Evolutionary conservation across 129 eudicot species (phyloP).

Genomic region (Artemisia argyi): DNA sequence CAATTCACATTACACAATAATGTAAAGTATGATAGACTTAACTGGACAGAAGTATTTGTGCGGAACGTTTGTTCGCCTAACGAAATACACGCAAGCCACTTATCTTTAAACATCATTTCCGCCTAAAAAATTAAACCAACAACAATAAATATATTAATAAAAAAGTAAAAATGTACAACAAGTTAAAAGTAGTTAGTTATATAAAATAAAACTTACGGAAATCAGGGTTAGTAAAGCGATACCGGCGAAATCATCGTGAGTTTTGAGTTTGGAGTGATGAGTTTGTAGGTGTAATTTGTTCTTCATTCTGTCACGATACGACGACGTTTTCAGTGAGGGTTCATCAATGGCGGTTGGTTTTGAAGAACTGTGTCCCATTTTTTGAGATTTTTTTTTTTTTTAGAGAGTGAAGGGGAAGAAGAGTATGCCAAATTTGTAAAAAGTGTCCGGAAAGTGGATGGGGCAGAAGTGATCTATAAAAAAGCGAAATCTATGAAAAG

Average conservation of each 20-base stretch:
- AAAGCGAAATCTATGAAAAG: too few relatives aligned
- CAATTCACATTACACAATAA: neutral
- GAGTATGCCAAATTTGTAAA: too few relatives aligned
- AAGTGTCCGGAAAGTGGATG: too few relatives aligned
- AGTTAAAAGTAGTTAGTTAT: too few relatives aligned
- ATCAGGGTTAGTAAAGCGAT: slow-evolving; percentile 69
- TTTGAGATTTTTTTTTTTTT: too few relatives aligned
- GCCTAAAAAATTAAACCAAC: slow-evolving; percentile 43
- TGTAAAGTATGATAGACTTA: slow-evolving; percentile 6
- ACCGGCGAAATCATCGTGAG: slow-evolving; percentile 70
- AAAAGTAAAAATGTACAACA: too few relatives aligned
- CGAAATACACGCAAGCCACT: slow-evolving; percentile 88
- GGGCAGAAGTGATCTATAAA: too few relatives aligned
- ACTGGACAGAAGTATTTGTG: slow-evolving; percentile 67
- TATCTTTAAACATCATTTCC: slow-evolving; percentile 88
- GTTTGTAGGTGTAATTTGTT: slow-evolving; percentile 49
- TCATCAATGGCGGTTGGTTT: slow-evolving; percentile 34
- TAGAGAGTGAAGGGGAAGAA: too few relatives aligned
- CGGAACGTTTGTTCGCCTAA: slow-evolving; percentile 93
- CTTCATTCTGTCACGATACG: slow-evolving; percentile 39
- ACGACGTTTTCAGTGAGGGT: slow-evolving; percentile 27
- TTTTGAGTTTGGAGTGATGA: too few relatives aligned
- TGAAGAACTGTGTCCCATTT: slow-evolving; percentile 70
- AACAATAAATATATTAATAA: neutral
- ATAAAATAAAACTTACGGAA: slow-evolving; percentile 34